A percentile compares a stretch with the other conserved stretches of the same genome.
These are phyloP conservation scores for Plasmodium vinckei DNA, from an alignment of 169 alveolate genomes.

Conservation along the genomic window DNA sequence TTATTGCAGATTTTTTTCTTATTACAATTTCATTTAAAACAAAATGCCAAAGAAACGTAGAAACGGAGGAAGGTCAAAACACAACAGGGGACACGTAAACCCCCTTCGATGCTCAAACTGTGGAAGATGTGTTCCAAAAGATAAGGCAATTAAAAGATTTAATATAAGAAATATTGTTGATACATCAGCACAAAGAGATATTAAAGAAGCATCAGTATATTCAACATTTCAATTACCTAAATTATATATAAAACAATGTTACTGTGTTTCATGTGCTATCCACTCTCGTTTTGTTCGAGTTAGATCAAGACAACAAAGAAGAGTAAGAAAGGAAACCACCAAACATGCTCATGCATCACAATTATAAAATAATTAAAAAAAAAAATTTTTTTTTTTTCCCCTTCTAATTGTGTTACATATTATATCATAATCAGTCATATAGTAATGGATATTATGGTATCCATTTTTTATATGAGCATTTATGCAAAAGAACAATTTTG, in stretches of 20 bases:
- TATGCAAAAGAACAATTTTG: conserved; percentile 16
- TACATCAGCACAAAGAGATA: conserved; percentile 98
- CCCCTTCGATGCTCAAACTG: conserved; percentile 99
- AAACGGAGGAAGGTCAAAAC: conserved; percentile 99
- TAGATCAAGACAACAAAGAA: conserved; percentile 92
- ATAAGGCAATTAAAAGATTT: conserved; percentile 99
- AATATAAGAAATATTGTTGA: conserved; percentile 98
- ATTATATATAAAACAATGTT: conserved; percentile 98
- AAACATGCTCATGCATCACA: conserved; percentile 71
- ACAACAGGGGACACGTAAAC: conserved; percentile 98
- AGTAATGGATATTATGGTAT: neutral
- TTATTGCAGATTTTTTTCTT: neutral
- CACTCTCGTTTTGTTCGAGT: conserved; percentile 99
- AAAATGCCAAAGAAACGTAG: conserved; percentile 99
- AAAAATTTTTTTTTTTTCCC: neutral
- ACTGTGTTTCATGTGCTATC: conserved; percentile 99
- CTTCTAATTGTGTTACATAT: neutral
- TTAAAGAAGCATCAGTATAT: conserved; percentile 96
- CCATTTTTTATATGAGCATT: neutral
- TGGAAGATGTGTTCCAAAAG: conserved; percentile 98
- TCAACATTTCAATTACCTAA: conserved; percentile 95
- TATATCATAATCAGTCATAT: neutral
- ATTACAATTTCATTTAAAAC: conserved; percentile 8
- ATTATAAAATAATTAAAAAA: conserved; percentile 8
- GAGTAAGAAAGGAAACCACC: conserved; percentile 84